Evolutionary conservation across 306 rosid species (phyloP).

Genomic region (Quercus gilva): DNA sequence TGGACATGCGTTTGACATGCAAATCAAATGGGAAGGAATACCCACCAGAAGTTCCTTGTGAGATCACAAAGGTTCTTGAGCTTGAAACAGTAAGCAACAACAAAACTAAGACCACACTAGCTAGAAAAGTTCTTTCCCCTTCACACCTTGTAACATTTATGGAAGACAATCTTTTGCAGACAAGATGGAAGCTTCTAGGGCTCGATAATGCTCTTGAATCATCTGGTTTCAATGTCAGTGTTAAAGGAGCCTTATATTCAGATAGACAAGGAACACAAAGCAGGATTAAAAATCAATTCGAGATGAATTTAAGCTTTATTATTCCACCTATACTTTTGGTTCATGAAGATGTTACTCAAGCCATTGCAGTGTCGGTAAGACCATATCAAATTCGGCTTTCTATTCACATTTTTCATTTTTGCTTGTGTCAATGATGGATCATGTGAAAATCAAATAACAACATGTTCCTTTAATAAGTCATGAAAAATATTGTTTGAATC

Average conservation of each 20-base stretch:
- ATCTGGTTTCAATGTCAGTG: not conserved
- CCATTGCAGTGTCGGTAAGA: slow-evolving; percentile 30
- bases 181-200: slow-evolving; percentile 39
- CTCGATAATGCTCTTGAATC: not conserved
- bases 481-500: too few relatives aligned
- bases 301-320: slow-evolving; percentile 26
- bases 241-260: slow-evolving; percentile 30
- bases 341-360: slow-evolving; percentile 18
- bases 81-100: slow-evolving; percentile 41
- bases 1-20: slow-evolving; percentile 31
- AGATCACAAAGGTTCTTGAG: slow-evolving; percentile 38
- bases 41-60: slow-evolving; percentile 45
- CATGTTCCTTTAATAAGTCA: too few relatives aligned
- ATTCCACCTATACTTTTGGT: slow-evolving; percentile 29
- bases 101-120: not conserved
- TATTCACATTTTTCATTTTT: not conserved
- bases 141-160: too few relatives aligned
- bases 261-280: slow-evolving; percentile 38
- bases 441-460: too few relatives aligned
- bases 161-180: slow-evolving; percentile 8
- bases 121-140: too few relatives aligned
- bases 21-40: slow-evolving; percentile 49
- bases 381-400: not conserved
- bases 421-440: too few relatives aligned
- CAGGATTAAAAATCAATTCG: slow-evolving; percentile 30